Evolutionary conservation across 352 stramenopile species (phyloP).

Genomic region (Thalassiosira mediterranea): DNA sequence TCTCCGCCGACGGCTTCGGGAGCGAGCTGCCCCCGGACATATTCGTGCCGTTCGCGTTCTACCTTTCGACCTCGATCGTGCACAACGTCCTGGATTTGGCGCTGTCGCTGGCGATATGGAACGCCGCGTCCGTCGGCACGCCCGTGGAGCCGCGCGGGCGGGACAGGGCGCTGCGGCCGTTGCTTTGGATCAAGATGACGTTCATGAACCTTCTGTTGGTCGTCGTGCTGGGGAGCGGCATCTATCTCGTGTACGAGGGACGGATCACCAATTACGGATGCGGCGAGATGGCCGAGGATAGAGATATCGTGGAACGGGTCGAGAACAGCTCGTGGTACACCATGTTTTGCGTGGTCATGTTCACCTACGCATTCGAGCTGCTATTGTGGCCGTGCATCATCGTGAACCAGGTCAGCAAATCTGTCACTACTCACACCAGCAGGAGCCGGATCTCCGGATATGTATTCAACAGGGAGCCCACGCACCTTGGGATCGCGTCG

Average conservation of each 20-base stretch:
- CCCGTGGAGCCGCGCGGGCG: slow-evolving; percentile 30
- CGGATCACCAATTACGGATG: slow-evolving; percentile 41
- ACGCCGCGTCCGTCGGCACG: slow-evolving; percentile 35
- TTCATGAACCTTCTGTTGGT: slow-evolving; percentile 42
- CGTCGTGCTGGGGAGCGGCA: slow-evolving; percentile 17
- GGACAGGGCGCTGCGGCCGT: slow-evolving; percentile 10
- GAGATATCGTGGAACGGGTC: background rate
- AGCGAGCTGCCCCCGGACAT: background rate
- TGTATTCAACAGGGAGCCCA: slow-evolving; percentile 7
- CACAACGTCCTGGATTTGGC: slow-evolving; percentile 32
- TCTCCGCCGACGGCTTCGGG: too few species aligned
- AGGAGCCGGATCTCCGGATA: background rate
- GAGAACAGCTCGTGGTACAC: slow-evolving; percentile 28
- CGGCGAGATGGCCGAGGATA: background rate
- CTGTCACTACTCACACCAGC: background rate
- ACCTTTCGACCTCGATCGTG: slow-evolving; percentile 15
- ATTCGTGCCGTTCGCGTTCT: slow-evolving; percentile 20
- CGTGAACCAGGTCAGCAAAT: slow-evolving; percentile 25
- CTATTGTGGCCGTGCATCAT: slow-evolving; percentile 24
- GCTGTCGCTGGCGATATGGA: slow-evolving; percentile 34
- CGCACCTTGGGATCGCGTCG: slow-evolving; percentile 8
- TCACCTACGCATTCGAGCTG: slow-evolving; percentile 33
- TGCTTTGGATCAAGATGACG: slow-evolving; percentile 40
- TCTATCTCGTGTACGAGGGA: slow-evolving; percentile 24
- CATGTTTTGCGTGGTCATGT: slow-evolving; percentile 30